These are phyloP conservation scores for Aspergillus aculeatus DNA, from an alignment of 2,329 filamentous ascomycete species.

Conservation along the genomic window DNA sequence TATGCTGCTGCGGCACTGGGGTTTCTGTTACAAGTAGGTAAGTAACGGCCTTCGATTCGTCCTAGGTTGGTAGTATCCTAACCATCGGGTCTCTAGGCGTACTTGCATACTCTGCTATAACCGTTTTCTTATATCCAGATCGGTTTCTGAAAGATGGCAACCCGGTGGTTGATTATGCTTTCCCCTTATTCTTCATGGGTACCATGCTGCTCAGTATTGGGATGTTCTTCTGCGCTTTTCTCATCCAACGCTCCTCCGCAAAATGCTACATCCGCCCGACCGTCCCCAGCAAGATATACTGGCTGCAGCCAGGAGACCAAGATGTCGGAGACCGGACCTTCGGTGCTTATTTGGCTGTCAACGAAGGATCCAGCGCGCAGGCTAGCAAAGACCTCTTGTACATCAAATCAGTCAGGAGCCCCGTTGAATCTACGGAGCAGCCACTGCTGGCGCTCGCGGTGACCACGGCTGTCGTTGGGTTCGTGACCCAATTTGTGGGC, in stretches of 20 bases:
- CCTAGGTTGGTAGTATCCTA: too few relatives aligned
- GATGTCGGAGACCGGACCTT: constrained; percentile 40
- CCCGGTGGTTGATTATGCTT: constrained; percentile 30
- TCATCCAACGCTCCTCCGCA: constrained; percentile 35
- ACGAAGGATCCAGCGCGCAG: constrained; percentile 20
- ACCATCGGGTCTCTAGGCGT: constrained; percentile 18
- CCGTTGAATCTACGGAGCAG: constrained; percentile 12
- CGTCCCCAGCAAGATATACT: constrained; percentile 34
- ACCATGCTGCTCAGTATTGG: constrained; percentile 33
- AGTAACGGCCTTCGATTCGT: too few relatives aligned
- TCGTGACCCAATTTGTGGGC: constrained; percentile 42
- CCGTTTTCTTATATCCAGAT: constrained; percentile 28
- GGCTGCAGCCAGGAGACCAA: constrained; percentile 42
- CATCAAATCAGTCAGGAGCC: constrained; percentile 29
- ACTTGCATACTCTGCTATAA: constrained; percentile 30
- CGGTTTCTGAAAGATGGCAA: constrained; percentile 27
- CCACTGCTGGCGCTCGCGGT: constrained; percentile 25
- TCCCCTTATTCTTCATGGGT: constrained; percentile 35
- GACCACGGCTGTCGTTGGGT: constrained; percentile 31
- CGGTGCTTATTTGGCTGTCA: constrained; percentile 34
- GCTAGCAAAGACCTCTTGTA: constrained; percentile 21
- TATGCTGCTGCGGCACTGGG: constrained; percentile 29
- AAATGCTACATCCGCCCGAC: constrained; percentile 25
- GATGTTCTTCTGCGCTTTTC: constrained; percentile 37
- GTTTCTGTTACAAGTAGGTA: constrained; percentile 28